Percentiles rank a stretch among this genome's conserved stretches.
These are phyloP conservation scores for Pulveroboletus sp. DNA, from an alignment of 768 basidiomycete genomes.

Conservation along the genomic window DNA sequence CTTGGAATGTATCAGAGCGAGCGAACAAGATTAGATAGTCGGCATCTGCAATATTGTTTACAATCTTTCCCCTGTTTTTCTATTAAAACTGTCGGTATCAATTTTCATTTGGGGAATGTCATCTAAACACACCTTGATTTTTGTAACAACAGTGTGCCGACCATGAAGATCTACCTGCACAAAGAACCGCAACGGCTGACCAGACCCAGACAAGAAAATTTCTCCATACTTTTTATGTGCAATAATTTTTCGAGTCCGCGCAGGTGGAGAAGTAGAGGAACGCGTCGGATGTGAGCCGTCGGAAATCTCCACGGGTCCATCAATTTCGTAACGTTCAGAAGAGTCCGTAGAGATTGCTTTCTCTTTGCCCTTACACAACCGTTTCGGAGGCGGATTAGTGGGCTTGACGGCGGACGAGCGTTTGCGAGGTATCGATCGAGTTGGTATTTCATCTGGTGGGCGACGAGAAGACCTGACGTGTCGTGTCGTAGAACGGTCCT, in stretches of 20 bases:
- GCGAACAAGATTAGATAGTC: slow-evolving; percentile 57
- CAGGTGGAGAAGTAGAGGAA: slow-evolving; percentile 14
- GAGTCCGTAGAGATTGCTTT: slow-evolving; percentile 16
- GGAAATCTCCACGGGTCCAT: slow-evolving; percentile 11
- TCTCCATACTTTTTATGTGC: slow-evolving; percentile 22
- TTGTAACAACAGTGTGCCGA: slow-evolving; percentile 43
- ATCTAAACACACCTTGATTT: slow-evolving; percentile 52
- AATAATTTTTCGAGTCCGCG: slow-evolving; percentile 11
- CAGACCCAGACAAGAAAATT: slow-evolving; percentile 43
- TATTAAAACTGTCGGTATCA: slow-evolving; percentile 23
- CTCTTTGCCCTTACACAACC: slow-evolving; percentile 28
- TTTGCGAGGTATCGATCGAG: slow-evolving; percentile 21
- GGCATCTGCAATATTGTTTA: slow-evolving; percentile 47
- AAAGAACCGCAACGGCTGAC: slow-evolving; percentile 49
- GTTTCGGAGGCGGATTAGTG: slow-evolving; percentile 15
- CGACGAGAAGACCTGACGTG: slow-evolving; percentile 4
- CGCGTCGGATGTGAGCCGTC: slow-evolving; percentile 6
- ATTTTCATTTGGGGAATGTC: neutral
- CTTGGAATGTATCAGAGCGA: slow-evolving; percentile 46
- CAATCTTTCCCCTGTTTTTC: slow-evolving; percentile 65
- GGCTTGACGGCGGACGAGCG: slow-evolving; percentile 15
- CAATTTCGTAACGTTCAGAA: slow-evolving; percentile 14
- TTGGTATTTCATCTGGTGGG: slow-evolving; percentile 2
- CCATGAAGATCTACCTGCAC: slow-evolving; percentile 65
- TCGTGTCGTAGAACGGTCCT: slow-evolving; percentile 5